These are phyloP conservation scores for Lactarius sp. DNA, from an alignment of 768 basidiomycete species.

Conservation along the genomic window DNA sequence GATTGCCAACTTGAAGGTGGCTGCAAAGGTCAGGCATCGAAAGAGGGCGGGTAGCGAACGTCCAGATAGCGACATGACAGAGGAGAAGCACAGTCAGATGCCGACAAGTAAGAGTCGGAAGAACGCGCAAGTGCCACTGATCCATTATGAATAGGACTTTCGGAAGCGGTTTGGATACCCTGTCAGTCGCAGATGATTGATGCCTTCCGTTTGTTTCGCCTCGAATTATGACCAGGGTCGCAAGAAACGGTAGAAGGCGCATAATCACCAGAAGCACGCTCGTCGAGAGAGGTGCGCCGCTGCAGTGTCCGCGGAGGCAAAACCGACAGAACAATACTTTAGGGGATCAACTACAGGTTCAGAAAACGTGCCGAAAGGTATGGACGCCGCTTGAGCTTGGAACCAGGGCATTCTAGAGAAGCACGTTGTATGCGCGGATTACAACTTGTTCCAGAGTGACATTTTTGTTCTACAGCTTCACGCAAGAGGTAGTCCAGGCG, in stretches of 20 bases:
- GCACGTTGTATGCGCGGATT: constrained; percentile 8
- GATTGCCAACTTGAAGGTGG: constrained; percentile 31
- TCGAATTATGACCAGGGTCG: neutral
- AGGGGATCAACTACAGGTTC: neutral
- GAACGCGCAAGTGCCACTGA: neutral
- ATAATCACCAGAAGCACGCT: neutral
- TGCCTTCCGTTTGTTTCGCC: constrained; percentile 12
- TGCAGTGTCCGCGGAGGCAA: neutral
- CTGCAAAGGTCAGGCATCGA: constrained; percentile 13
- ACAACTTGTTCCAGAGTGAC: neutral
- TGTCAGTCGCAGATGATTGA: neutral
- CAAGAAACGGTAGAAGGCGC: neutral
- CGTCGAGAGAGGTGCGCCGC: neutral
- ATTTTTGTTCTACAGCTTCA: constrained; percentile 1
- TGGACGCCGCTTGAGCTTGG: neutral
- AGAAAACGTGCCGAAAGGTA: neutral
- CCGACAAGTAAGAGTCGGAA: constrained; percentile 11
- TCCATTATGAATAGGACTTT: neutral
- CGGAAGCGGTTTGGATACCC: neutral
- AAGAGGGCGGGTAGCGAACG: neutral
- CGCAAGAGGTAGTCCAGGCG: constrained; percentile 3
- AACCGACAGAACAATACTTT: neutral
- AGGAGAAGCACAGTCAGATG: constrained; percentile 6
- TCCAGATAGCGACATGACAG: neutral
- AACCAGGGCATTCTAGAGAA: neutral